phyloP scores from a whole-genome alignment of 163 green algal genomes.

The Prototheca wickerhamii region DNA sequence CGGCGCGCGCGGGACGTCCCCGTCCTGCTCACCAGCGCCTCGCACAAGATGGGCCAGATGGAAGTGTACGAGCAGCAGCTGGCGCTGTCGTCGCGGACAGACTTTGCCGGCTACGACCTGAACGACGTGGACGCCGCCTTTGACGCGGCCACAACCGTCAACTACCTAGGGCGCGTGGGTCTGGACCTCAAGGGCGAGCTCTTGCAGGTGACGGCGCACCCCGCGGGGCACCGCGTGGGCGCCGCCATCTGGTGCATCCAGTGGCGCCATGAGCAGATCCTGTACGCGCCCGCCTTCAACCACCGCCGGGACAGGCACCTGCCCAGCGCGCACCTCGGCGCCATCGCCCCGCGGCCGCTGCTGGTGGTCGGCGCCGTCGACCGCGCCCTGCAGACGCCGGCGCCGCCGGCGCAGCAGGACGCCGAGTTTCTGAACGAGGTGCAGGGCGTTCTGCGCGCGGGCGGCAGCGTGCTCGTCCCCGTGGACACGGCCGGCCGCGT shows the following conservation, averaged over 20 bases:
- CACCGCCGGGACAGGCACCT: conserved; percentile 60
- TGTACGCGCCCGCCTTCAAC: conserved; percentile 79
- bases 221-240: conserved; percentile 69
- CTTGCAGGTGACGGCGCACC: conserved; percentile 55
- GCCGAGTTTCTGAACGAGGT: conserved; percentile 47
- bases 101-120: conserved; percentile 61
- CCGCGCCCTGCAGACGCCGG: background rate
- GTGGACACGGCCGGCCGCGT: conserved; percentile 70
- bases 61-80: conserved; percentile 57
- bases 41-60: conserved; percentile 70
- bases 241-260: conserved; percentile 72
- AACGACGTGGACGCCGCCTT: conserved; percentile 84
- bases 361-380: conserved; percentile 59
- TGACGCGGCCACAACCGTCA: conserved; percentile 30
- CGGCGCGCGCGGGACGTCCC: conserved; percentile 43
- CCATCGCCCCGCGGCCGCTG: conserved; percentile 46
- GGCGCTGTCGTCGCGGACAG: conserved; percentile 20
- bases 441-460: conserved; percentile 48
- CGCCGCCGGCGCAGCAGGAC: background rate
- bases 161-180: conserved; percentile 37
- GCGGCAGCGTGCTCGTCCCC: conserved; percentile 79
- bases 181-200: conserved; percentile 9
- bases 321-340: conserved; percentile 44
- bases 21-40: conserved; percentile 66
- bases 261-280: conserved; percentile 54